Base-by-base conservation (phyloP, 345 rosid species). In the Salix koriyanagi region DNA sequence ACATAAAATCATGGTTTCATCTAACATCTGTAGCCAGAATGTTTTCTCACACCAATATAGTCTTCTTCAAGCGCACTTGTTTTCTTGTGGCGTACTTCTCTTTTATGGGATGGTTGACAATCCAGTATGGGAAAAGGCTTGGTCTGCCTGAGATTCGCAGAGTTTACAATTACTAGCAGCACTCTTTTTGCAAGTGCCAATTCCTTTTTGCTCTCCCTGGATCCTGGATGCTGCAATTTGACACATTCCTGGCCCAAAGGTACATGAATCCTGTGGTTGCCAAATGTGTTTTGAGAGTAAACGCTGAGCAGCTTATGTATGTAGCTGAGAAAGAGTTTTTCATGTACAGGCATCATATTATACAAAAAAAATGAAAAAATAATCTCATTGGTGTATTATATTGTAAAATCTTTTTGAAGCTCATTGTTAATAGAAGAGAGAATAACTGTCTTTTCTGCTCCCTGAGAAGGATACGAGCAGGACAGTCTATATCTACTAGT, bases 61-160 rank as follows among this genome's bases (percentile, higher is more conserved):
- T 76, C 73, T 67, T 73, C 69, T 71, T 88, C 60, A 92, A 79
- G 83, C 91, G 94, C n/a, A 84, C 77, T 48, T 90, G 90, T 82
- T 88, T 92, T 72, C 80, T 88, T 4, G 72, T 88, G 67, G 87
- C 84, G 10, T 91, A 88, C 86, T 77, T 90, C 44, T 88, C 88
- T 23, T 36, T 88, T 72, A 72, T 85, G 18, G 86, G 94, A 71
- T 91, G 89, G 97, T 80, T 92, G 77, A 84, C 86, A 30, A 65
- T 82, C 67, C 86, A 86, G 58, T 89, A 87, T 72, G 86, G 83
- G 42, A 86, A 84, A 84, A 73, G 83, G 82, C 79, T 89, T 73
- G 86, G 87, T 70, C 79, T 92, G 30, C 84, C 86, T 26, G 78
- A 83, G 75, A 79, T 76, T 69, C 81, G 71, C 41, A 54, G 80